Percentiles rank a stretch among this genome's conserved stretches.
These are phyloP conservation scores for Atkinsonella hypoxylon DNA, from an alignment of 2,329 filamentous ascomycete species.

Conservation along the genomic window DNA sequence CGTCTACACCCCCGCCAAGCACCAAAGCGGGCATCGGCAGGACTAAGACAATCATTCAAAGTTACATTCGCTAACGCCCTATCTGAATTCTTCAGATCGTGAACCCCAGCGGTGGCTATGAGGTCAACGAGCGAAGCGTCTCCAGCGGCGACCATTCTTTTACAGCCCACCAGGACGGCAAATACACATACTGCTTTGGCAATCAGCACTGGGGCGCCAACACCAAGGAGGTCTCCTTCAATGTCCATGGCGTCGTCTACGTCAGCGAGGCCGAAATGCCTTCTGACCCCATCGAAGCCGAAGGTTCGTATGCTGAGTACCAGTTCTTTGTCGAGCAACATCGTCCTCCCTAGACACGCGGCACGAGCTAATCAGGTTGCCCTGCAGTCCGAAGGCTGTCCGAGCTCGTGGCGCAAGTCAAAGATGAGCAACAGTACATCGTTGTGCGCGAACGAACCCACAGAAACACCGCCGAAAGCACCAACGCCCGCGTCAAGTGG, in stretches of 20 bases:
- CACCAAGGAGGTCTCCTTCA: slow-evolving; percentile 97
- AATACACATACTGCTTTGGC: slow-evolving; percentile 95
- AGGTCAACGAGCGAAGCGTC: slow-evolving; percentile 67
- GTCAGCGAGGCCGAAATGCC: slow-evolving; percentile 78
- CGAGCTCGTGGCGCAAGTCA: slow-evolving; percentile 80
- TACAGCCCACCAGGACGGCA: slow-evolving; percentile 71
- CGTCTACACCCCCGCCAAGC: neutral
- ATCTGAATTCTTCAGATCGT: slow-evolving; percentile 47
- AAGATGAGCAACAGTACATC: slow-evolving; percentile 97
- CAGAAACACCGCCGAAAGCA: slow-evolving; percentile 97
- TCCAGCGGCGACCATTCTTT: slow-evolving; percentile 93
- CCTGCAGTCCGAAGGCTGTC: slow-evolving; percentile 63
- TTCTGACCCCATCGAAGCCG: slow-evolving; percentile 78
- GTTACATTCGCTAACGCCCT: neutral
- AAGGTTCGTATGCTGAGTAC: slow-evolving; percentile 45
- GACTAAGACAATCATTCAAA: neutral
- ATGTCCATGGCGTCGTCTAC: slow-evolving; percentile 97
- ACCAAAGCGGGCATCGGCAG: neutral
- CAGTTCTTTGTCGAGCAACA: too few relatives aligned
- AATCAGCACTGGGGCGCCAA: slow-evolving; percentile 96
- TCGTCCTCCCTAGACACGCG: too few relatives aligned
- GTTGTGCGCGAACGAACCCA: slow-evolving; percentile 90
- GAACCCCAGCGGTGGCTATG: slow-evolving; percentile 63
- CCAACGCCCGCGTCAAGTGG: slow-evolving; percentile 96
- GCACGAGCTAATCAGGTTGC: slow-evolving; percentile 7